Percentiles rank a stretch among this genome's conserved stretches.
Evolutionary conservation across 768 basidiomycete genomes (phyloP).

Genomic region (Rhizopogon sp.): DNA sequence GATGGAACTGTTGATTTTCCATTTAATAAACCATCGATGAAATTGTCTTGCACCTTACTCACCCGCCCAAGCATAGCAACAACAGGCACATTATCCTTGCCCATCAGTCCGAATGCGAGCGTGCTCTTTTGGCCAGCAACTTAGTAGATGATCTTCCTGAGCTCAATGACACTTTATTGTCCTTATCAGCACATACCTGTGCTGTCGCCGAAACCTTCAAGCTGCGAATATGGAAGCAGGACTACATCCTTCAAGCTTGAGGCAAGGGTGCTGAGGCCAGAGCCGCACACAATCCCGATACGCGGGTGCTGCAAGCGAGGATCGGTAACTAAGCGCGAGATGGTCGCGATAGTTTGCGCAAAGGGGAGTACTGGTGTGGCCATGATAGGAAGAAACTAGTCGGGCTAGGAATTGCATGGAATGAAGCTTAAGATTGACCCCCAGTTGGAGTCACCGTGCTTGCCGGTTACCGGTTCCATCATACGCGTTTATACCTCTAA

Average conservation of each 20-base stretch:
- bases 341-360: not conserved
- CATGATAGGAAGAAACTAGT: not conserved
- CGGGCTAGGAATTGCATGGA: too few relatives aligned
- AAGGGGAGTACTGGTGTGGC: not conserved
- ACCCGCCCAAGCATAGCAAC: conserved; percentile 90
- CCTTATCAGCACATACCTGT: conserved; percentile 48
- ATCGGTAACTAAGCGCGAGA: conserved; percentile 13
- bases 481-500: too few relatives aligned
- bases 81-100: conserved; percentile 63
- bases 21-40: not conserved
- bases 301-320: conserved; percentile 45
- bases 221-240: conserved; percentile 56
- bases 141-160: conserved; percentile 20
- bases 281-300: conserved; percentile 85
- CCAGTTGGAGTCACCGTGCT: too few relatives aligned
- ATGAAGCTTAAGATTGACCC: too few relatives aligned
- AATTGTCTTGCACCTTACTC: conserved; percentile 14
- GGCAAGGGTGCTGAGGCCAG: conserved; percentile 75
- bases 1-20: conserved; percentile 55
- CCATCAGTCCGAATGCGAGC: conserved; percentile 78
- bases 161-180: not conserved
- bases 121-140: conserved; percentile 80
- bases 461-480: too few relatives aligned
- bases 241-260: conserved; percentile 51
- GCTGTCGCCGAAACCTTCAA: conserved; percentile 73